phyloP scores from a whole-genome alignment of 257 asterid species.

The Solanum rostratum region DNA sequence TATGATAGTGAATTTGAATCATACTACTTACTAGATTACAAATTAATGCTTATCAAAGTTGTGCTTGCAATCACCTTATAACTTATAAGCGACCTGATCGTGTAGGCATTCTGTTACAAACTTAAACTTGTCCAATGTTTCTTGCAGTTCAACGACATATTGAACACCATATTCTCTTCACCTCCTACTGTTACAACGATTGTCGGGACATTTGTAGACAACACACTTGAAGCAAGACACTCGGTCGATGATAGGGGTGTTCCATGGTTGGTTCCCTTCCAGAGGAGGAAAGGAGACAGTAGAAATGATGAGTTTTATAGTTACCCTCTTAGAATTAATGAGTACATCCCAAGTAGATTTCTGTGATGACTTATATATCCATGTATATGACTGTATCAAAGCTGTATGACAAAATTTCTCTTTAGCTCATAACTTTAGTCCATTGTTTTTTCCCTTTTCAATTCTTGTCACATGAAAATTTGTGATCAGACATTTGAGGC shows the following conservation, averaged over 20 bases:
- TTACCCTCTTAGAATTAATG: conserved; percentile 63
- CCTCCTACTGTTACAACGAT: conserved; percentile 76
- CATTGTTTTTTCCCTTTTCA: neutral
- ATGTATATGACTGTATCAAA: conserved; percentile 17
- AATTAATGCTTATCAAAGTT: neutral
- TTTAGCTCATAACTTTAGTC: neutral
- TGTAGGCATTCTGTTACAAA: neutral
- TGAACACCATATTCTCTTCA: conserved; percentile 81
- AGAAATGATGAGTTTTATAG: conserved; percentile 86
- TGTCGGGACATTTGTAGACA: conserved; percentile 59
- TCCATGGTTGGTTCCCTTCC: conserved; percentile 79
- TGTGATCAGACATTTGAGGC: neutral
- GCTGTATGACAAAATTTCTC: neutral
- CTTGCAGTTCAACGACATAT: conserved; percentile 76
- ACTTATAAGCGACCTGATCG: neutral
- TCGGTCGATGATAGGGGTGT: conserved; percentile 62
- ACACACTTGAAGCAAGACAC: conserved; percentile 64
- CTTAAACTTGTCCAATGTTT: neutral
- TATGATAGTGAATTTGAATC: neutral
- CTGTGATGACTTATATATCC: conserved; percentile 21
- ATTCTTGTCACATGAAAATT: neutral
- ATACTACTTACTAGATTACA: neutral
- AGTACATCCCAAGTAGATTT: conserved; percentile 71
- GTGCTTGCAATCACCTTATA: neutral
- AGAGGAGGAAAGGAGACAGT: conserved; percentile 65